A percentile compares a stretch with the other conserved stretches of the same genome.
These are phyloP conservation scores for Adansonia grandidieri DNA, from an alignment of 441 rosid species.

Conservation along the genomic window DNA sequence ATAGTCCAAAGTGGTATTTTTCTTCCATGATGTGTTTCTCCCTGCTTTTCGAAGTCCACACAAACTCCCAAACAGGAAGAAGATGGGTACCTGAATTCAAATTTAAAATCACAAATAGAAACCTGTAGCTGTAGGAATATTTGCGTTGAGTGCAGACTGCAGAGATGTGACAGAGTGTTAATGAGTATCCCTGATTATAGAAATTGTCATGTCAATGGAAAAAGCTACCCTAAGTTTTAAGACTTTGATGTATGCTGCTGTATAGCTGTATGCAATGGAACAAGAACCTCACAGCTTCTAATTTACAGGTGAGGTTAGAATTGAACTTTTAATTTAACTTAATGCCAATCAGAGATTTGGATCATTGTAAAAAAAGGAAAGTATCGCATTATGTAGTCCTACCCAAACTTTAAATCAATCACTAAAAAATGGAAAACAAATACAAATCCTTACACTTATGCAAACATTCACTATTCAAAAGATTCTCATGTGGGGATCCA, in stretches of 20 bases:
- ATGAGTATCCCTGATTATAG: slow-evolving; percentile 5
- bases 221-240: background rate
- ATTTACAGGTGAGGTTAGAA: background rate
- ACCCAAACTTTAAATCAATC: background rate
- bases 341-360: background rate
- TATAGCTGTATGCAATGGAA: background rate
- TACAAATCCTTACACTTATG: background rate
- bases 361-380: background rate
- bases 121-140: background rate
- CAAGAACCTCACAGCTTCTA: too few species aligned
- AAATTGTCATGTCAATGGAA: slow-evolving; percentile 22
- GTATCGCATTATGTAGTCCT: background rate
- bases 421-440: background rate
- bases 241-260: too few species aligned
- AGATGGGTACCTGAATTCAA: background rate
- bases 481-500: background rate
- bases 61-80: background rate
- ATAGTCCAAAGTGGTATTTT: too few species aligned
- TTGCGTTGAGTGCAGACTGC: background rate
- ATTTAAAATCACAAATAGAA: background rate
- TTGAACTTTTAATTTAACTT: background rate
- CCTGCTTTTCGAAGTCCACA: too few species aligned
- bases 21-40: too few species aligned
- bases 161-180: background rate
- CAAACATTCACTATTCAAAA: background rate